Conservation (phyloP, 2,329 filamentous ascomycete genomes). For the Fusarium dimerum region DNA sequence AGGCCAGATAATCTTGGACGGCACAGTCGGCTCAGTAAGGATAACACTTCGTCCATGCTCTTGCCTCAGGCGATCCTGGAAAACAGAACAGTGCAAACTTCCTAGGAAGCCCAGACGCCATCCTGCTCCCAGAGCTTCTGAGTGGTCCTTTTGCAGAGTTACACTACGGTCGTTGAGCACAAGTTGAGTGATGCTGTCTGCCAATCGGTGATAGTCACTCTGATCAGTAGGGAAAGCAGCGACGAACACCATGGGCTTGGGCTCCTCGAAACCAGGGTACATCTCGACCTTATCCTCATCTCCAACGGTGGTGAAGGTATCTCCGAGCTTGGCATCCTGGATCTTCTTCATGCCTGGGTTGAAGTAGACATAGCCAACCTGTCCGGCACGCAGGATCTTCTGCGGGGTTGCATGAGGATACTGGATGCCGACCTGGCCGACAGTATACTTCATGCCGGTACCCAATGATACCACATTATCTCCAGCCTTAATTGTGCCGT, state of each 20-base stretch:
- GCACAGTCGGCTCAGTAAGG: slow-evolving; percentile 93
- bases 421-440: slow-evolving; percentile 96
- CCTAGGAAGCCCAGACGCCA: slow-evolving; percentile 94
- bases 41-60: slow-evolving; percentile 95
- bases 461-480: slow-evolving; percentile 87
- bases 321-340: slow-evolving; percentile 92
- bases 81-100: slow-evolving; percentile 98
- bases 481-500: slow-evolving; percentile 79
- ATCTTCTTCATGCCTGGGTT: slow-evolving; percentile 98
- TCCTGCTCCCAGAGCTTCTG: slow-evolving; percentile 88
- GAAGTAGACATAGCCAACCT: slow-evolving; percentile 96
- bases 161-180: slow-evolving; percentile 94
- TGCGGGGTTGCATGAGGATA: slow-evolving; percentile 86
- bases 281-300: slow-evolving; percentile 75
- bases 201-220: slow-evolving; percentile 79
- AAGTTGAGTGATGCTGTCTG: slow-evolving; percentile 92
- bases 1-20: slow-evolving; percentile 79
- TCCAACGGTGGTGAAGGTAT: slow-evolving; percentile 86
- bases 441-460: slow-evolving; percentile 85
- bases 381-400: slow-evolving; percentile 77
- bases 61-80: slow-evolving; percentile 90
- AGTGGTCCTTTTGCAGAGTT: slow-evolving; percentile 90
- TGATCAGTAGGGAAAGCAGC: slow-evolving; percentile 95
- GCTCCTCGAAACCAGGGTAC: slow-evolving; percentile 91
- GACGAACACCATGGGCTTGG: slow-evolving; percentile 98